Conservation (phyloP, 164 flowering plant species). For the Aristolochia contorta region DNA sequence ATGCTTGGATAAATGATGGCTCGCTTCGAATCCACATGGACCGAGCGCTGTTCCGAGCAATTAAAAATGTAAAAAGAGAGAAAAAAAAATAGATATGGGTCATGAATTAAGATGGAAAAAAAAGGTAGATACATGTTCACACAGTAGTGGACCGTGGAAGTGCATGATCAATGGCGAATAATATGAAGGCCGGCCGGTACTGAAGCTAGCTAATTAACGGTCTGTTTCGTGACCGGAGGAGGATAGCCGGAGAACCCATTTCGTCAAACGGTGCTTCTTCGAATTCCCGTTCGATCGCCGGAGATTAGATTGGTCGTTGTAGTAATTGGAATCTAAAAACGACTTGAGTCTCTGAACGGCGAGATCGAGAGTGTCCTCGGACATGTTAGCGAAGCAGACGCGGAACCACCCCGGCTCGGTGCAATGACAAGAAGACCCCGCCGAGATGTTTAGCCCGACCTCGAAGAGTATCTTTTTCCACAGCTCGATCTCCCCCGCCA, state of each 20-base stretch:
- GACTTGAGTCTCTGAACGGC: constrained; percentile 42
- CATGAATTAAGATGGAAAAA: too few species aligned
- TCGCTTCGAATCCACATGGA: constrained; percentile 1
- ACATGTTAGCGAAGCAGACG: constrained; percentile 82
- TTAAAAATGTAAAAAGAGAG: background rate
- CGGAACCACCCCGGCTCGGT: constrained; percentile 92
- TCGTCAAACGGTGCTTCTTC: constrained; percentile 24
- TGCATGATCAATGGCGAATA: too few species aligned
- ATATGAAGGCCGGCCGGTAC: too few species aligned
- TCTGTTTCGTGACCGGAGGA: background rate
- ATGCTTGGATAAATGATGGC: background rate
- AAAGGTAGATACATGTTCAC: too few species aligned
- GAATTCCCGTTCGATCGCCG: constrained; percentile 2
- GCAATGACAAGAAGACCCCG: constrained; percentile 88
- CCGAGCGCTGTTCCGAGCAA: background rate
- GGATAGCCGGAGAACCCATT: constrained; percentile 53
- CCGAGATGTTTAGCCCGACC: constrained; percentile 66
- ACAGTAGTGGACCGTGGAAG: too few species aligned
- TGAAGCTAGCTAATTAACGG: background rate
- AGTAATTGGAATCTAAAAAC: constrained; percentile 23
- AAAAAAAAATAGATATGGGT: background rate
- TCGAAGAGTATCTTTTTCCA: constrained; percentile 71
- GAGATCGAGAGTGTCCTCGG: constrained; percentile 45
- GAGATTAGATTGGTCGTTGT: background rate
- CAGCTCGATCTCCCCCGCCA: constrained; percentile 65